These are phyloP conservation scores for Cymbopogon citratus DNA, from an alignment of 176 grass and related monocot species.

Conservation along the genomic window DNA sequence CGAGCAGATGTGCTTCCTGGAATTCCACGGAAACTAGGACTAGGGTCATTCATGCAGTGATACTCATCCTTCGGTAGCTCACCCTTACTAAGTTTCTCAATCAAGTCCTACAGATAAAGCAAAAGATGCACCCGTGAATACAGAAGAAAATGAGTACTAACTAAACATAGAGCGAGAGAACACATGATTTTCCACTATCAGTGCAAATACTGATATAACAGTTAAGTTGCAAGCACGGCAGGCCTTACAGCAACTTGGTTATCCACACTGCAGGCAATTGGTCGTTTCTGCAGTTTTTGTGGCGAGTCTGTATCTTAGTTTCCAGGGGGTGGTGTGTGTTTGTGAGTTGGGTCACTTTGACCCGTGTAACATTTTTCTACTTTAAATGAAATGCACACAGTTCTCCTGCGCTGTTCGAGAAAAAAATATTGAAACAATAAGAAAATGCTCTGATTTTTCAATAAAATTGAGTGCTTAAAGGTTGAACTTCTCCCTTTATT, in stretches of 20 bases:
- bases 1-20: conserved; percentile 34
- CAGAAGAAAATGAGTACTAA: background rate
- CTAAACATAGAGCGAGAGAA: background rate
- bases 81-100: conserved; percentile 82
- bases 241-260: background rate
- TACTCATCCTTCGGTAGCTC: conserved; percentile 74
- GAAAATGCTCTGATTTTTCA: background rate
- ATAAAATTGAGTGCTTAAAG: background rate
- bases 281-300: no score
- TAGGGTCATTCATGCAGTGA: conserved; percentile 76
- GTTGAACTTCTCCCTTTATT: background rate
- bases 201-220: background rate
- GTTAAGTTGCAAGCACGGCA: background rate
- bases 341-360: no score
- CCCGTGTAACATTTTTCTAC: no score
- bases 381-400: no score
- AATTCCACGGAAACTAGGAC: conserved; percentile 57
- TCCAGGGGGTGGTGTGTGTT: no score
- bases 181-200: background rate
- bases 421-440: no score
- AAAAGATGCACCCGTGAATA: background rate
- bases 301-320: no score
- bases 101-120: conserved; percentile 57
- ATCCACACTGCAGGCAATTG: no score
- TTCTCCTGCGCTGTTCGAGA: no score